Evolutionary conservation across 116 monocot species (phyloP).

Genomic region (Phalaenopsis hybrid): DNA sequence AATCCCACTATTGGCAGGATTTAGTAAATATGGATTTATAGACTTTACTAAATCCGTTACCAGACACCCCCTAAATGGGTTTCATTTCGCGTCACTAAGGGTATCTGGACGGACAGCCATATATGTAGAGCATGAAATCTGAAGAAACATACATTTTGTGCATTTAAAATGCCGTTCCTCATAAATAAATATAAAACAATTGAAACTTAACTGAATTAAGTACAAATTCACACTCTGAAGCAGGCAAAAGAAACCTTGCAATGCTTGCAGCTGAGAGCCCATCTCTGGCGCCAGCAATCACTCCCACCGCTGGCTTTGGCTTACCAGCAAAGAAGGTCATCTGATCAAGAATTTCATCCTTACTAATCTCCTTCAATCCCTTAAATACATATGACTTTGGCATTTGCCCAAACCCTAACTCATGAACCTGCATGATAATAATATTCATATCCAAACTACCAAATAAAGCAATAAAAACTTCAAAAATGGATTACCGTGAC

Average conservation of each 20-base stretch:
- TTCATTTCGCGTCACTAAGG: not conserved
- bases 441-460: not conserved
- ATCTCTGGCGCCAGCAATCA: conserved; percentile 85
- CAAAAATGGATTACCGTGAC: not conserved
- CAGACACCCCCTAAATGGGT: not conserved
- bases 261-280: conserved; percentile 85
- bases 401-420: conserved; percentile 80
- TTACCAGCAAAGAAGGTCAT: conserved; percentile 73
- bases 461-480: not conserved
- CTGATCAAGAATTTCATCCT: conserved; percentile 84
- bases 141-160: not conserved
- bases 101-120: not conserved
- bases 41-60: no score
- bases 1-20: no score
- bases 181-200: not conserved
- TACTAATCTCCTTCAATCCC: conserved; percentile 85
- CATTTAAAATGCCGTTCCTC: not conserved
- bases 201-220: conserved; percentile 57
- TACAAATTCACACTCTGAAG: conserved; percentile 80
- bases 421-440: conserved; percentile 65
- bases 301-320: conserved; percentile 58
- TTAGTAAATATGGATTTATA: no score
- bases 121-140: not conserved
- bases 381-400: conserved; percentile 86
- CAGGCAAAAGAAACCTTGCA: conserved; percentile 76